Evolutionary conservation across 495 filamentous ascomycete species (phyloP).

Genomic region (Daldinia childiae): DNA sequence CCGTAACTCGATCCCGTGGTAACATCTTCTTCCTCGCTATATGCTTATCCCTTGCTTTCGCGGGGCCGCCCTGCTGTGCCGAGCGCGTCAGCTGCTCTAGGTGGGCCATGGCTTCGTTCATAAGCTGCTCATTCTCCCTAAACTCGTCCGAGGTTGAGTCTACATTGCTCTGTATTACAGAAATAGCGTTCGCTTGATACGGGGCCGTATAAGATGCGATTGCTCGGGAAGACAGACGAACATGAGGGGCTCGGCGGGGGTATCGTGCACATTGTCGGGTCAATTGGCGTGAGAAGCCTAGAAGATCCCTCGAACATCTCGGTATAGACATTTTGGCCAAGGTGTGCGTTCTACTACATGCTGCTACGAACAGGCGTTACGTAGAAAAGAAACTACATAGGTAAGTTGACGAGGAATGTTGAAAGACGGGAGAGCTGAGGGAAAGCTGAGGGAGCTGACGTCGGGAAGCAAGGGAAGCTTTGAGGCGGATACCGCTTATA

Average conservation of each 20-base stretch:
- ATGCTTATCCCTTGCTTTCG: conserved; percentile 91
- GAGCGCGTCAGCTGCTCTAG: conserved; percentile 74
- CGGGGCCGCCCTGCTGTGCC: conserved; percentile 78
- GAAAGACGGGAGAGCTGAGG: conserved; percentile 11
- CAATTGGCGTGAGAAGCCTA: conserved; percentile 55
- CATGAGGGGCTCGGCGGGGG: conserved; percentile 33
- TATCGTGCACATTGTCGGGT: conserved; percentile 46
- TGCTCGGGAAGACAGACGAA: conserved; percentile 44
- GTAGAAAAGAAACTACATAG: conserved; percentile 16
- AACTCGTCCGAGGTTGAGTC: conserved; percentile 82
- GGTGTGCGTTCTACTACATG: conserved; percentile 20
- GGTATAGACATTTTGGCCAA: conserved; percentile 49
- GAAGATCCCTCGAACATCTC: conserved; percentile 47
- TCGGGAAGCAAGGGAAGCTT: conserved; percentile 21
- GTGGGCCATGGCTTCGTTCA: conserved; percentile 73
- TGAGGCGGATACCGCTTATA: conserved; percentile 31
- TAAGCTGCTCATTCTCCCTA: conserved; percentile 80
- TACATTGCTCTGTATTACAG: conserved; percentile 76
- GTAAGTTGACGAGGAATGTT: conserved; percentile 4
- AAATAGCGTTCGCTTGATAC: conserved; percentile 78
- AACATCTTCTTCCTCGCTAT: conserved; percentile 91
- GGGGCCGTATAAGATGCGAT: conserved; percentile 71
- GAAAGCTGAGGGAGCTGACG: conserved; percentile 27
- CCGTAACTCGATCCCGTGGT: conserved; percentile 86
- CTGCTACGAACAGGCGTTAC: conserved; percentile 10